Percentiles rank a stretch among this genome's conserved stretches.
Conservation (phyloP, 2,329 filamentous ascomycete species). For the Aureobasidium sp. region DNA sequence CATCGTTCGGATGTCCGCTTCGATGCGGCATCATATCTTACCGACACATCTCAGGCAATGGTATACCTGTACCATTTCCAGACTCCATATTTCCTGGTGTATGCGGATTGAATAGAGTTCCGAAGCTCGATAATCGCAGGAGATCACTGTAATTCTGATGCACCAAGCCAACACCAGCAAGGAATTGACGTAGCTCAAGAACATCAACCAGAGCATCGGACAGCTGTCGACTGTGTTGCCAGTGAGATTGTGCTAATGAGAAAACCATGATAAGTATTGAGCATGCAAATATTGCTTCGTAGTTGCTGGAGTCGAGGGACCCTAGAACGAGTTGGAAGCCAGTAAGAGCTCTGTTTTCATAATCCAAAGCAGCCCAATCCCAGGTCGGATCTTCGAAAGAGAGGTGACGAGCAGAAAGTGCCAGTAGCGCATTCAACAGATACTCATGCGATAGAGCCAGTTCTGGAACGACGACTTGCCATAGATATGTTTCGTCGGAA, state of each 20-base stretch:
- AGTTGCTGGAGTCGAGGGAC: neutral
- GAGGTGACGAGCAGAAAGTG: neutral
- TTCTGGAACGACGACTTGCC: neutral
- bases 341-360: neutral
- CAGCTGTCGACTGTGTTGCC: neutral
- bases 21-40: neutral
- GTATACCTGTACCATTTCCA: neutral
- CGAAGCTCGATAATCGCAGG: neutral
- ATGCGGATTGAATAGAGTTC: neutral
- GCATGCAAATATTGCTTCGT: neutral
- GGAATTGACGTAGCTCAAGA: neutral
- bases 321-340: neutral
- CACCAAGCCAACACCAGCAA: neutral
- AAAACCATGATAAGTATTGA: neutral
- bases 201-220: neutral
- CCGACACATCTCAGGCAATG: neutral
- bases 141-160: neutral
- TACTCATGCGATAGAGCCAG: neutral
- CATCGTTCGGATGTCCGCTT: too few species aligned
- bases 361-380: slow-evolving; percentile 1
- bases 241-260: neutral
- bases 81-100: neutral
- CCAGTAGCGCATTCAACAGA: neutral
- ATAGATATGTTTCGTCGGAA: neutral
- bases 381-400: neutral